These are phyloP conservation scores for Populus tomentosa DNA, from an alignment of 441 rosid species.

Conservation along the genomic window DNA sequence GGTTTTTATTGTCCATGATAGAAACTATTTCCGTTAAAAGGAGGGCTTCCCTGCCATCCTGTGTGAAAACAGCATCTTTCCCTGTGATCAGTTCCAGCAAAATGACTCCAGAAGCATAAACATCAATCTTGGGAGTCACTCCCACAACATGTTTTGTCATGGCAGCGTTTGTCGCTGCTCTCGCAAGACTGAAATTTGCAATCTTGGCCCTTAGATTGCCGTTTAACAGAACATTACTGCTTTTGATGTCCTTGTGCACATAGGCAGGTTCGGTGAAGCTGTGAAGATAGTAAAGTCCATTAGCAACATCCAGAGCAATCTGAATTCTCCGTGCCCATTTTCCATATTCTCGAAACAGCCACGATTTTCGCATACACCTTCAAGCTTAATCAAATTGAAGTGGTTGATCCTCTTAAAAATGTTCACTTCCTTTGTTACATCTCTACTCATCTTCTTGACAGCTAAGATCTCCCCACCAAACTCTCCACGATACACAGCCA, in stretches of 20 bases:
- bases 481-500: conserved; percentile 36
- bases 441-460: conserved; percentile 29
- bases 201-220: conserved; percentile 31
- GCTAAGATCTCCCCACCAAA: conserved; percentile 33
- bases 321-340: conserved; percentile 34
- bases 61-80: conserved; percentile 30
- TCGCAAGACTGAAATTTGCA: conserved; percentile 34
- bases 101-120: conserved; percentile 37
- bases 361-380: conserved; percentile 33
- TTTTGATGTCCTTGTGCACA: conserved; percentile 42
- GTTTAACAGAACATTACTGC: conserved; percentile 39
- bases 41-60: conserved; percentile 24
- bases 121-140: conserved; percentile 35
- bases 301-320: conserved; percentile 49
- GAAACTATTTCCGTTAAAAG: conserved; percentile 22
- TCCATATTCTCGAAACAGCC: conserved; percentile 35
- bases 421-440: conserved; percentile 40
- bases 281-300: conserved; percentile 55
- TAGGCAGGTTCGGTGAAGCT: conserved; percentile 47
- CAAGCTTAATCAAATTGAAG: conserved; percentile 42
- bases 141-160: conserved; percentile 23
- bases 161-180: conserved; percentile 18
- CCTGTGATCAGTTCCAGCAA: conserved; percentile 41
- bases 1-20: conserved; percentile 14
- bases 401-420: conserved; percentile 44